Evolutionary conservation across 306 rosid genomes (phyloP), one percentile per base, ranked within the genome.

Genomic region (Cucurbita ficifolia): DNA sequence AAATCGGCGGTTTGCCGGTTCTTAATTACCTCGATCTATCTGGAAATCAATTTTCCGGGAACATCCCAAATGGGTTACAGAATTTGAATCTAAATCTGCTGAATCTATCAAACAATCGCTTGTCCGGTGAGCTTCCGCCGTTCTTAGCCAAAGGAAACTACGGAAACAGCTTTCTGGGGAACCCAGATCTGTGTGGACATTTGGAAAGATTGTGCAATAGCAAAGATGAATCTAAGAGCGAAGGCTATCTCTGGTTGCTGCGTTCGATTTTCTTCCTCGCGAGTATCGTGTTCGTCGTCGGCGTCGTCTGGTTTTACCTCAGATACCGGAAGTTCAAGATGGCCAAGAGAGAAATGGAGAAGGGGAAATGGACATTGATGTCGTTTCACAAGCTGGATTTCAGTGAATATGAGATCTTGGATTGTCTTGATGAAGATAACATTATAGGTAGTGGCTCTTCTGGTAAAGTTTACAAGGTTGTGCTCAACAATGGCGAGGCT

Each of bases 351-450:
- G 78, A 77, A 82, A 72, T 59, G 83, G 83, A 81, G 89, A 89
- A 77, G 92, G 96, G 96, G 89, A 96, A 6, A 17, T 95, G 99
- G 96, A 86, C 96, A 70, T 68, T 91, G 55, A 95, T 95, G 50
- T 90, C 91, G 75, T 95, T 95, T 75, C 99, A 95, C 76, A 89
- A 96, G 84, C 62, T 95, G 43, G 83, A 83, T 78, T 88, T 95
- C 89, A 85, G 90, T 3, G 87, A 88, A 58, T 81, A 59, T 73
- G 99, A 95, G 50, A 85, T 95, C 73, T 84, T 95, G 18, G 69
- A 83, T 14, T 82, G 90, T 76, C 81, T 95, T 39, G 84, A 85
- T 65, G 96, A 95, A 52, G 81, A 94, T 10, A 95, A 95, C 73
- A 70, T 95, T 46, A 86, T 89, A 16, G 97, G 96, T 67, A 87